Base-by-base conservation (phyloP, 164 flowering plant genomes). In the Magnolia sinica region DNA sequence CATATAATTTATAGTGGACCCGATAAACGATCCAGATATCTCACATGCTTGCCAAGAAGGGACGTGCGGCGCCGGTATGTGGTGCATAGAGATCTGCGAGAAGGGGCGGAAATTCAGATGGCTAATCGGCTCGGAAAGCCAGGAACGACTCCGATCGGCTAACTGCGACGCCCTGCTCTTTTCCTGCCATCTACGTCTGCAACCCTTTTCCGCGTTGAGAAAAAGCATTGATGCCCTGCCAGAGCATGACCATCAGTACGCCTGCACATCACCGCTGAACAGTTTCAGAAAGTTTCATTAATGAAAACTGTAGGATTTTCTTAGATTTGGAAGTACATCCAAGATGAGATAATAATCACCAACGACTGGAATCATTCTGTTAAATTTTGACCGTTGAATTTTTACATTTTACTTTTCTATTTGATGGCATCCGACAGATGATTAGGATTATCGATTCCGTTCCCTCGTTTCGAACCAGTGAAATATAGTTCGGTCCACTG, bases 71-170 rank as follows among this genome's bases (percentile, higher is more conserved):
- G 83, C 23, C 90, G 89, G 0, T 49, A 78, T 85, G 86, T 84
- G 50, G 45, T 37, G 45, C 45, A 37, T 37, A 76, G 80, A 9
- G 78, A 77, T n/a, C 73, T 18, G 45, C 45, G 45, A 37, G 73
- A 82, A 0, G 84, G 84, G 70, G 76, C 90, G 85, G 64, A 89
- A 89, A 86, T 24, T 89, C 80, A 65, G 76, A 91, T 78, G 88
- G 88, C 19, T 20, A 82, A 1, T 82, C 83, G 71, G 86, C 87
- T 8, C 13, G 16, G 61, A 11, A 55, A 55, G 61, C 61, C 61
- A 55, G 61, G 45, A 55, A 55, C 16, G 61, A 16, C 61, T 37
- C 45, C 45, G 3, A 16, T 16, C 61, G 61, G 61, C 61, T 55
- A 11, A 11, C 61, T 55, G 61, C 61, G 61, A 55, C 61, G 18